Evolutionary conservation across 495 filamentous ascomycete genomes (phyloP).

Genomic region (Podospora appendiculata): DNA sequence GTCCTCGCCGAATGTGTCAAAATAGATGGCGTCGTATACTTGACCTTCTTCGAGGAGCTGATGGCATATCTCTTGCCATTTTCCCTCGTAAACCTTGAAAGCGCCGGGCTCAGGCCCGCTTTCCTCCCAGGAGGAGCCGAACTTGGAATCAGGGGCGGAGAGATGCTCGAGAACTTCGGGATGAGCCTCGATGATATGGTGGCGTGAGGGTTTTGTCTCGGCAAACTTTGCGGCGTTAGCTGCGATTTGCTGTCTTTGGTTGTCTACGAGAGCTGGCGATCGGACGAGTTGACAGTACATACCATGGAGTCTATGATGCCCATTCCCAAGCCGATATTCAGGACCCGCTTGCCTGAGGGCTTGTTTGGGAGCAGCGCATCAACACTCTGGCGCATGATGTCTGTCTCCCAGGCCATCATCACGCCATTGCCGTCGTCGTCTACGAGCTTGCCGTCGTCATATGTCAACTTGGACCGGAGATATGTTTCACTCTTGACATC

Average conservation of each 20-base stretch:
- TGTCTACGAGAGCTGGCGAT: too few species aligned
- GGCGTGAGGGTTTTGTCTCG: conserved; percentile 52
- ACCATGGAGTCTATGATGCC: conserved; percentile 79
- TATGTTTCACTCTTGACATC: conserved; percentile 61
- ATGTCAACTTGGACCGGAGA: conserved; percentile 68
- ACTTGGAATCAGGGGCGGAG: conserved; percentile 30
- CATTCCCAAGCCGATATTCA: conserved; percentile 96
- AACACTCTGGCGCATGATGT: conserved; percentile 78
- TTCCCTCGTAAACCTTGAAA: conserved; percentile 46
- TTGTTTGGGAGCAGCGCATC: conserved; percentile 31
- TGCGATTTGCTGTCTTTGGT: too few species aligned
- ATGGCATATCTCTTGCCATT: conserved; percentile 79
- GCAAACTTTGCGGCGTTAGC: conserved; percentile 41
- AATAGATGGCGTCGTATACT: conserved; percentile 88
- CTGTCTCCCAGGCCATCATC: conserved; percentile 95
- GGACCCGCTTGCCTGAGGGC: conserved; percentile 53
- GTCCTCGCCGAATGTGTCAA: conserved; percentile 94
- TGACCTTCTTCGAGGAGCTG: conserved; percentile 59
- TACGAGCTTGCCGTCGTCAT: conserved; percentile 64
- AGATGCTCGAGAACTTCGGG: conserved; percentile 70
- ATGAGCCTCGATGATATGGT: conserved; percentile 93
- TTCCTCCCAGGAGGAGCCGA: conserved; percentile 38
- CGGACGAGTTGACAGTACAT: too few species aligned
- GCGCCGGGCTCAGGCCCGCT: conserved; percentile 30
- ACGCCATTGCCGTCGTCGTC: conserved; percentile 80